Conservation (phyloP, 2,329 filamentous ascomycete species). For the Albophoma yamanashiensis region DNA sequence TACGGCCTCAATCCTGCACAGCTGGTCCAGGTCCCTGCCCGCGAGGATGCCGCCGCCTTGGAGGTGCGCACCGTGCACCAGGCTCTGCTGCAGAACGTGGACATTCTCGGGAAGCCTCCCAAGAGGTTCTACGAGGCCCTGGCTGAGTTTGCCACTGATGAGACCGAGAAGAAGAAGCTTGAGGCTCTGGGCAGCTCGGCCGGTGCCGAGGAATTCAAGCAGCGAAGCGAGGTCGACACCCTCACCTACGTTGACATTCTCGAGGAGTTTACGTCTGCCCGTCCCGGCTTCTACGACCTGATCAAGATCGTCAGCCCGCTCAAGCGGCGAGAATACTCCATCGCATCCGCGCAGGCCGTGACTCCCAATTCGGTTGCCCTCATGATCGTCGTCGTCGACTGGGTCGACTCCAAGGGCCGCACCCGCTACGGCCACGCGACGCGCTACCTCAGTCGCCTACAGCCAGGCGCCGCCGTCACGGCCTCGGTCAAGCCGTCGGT, state of each 20-base stretch:
- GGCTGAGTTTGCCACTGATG: conserved; percentile 74
- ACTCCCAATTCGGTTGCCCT: conserved; percentile 82
- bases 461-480: conserved; percentile 67
- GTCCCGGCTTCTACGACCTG: conserved; percentile 80
- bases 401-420: conserved; percentile 81
- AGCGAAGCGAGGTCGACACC: conserved; percentile 80
- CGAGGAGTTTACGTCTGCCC: conserved; percentile 81
- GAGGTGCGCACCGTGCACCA: conserved; percentile 93
- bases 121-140: conserved; percentile 97
- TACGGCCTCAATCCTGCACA: conserved; percentile 78
- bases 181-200: conserved; percentile 65
- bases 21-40: conserved; percentile 82
- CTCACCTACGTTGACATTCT: conserved; percentile 86
- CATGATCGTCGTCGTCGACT: conserved; percentile 95
- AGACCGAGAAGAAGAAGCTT: conserved; percentile 72
- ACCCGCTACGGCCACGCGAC: conserved; percentile 90
- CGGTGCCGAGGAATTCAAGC: conserved; percentile 85
- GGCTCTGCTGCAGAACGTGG: conserved; percentile 80
- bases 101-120: conserved; percentile 92
- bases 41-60: conserved; percentile 61
- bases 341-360: conserved; percentile 92
- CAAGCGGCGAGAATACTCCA: conserved; percentile 98
- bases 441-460: conserved; percentile 71
- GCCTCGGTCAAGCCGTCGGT: conserved; percentile 96
- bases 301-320: conserved; percentile 78